Conservation (phyloP, 805 yeast species). For the Candida insectalens region DNA sequence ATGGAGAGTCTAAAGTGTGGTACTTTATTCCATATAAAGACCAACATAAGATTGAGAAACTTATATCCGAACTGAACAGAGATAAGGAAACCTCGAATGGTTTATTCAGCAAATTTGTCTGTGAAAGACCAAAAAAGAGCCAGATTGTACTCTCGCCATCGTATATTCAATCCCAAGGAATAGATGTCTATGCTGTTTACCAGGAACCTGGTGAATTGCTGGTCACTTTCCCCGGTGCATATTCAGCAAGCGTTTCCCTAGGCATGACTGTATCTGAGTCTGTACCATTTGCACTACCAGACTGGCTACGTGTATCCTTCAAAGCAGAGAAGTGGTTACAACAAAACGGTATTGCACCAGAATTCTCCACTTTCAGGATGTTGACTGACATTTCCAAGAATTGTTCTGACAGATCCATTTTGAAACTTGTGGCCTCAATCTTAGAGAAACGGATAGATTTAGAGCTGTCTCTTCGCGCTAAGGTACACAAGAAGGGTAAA, state of each 20-base stretch:
- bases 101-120: conserved; percentile 15
- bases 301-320: conserved; percentile 43
- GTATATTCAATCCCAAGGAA: conserved; percentile 35
- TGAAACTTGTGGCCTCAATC: conserved; percentile 24
- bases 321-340: conserved; percentile 44
- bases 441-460: conserved; percentile 25
- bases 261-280: conserved; percentile 51
- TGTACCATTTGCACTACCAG: conserved; percentile 43
- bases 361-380: conserved; percentile 40
- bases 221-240: conserved; percentile 47
- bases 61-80: conserved; percentile 17
- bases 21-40: conserved; percentile 52
- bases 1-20: conserved; percentile 51
- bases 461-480: conserved; percentile 35
- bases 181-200: conserved; percentile 34
- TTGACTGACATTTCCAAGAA: conserved; percentile 36
- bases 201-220: conserved; percentile 58
- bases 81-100: conserved; percentile 12
- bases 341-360: conserved; percentile 39
- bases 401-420: conserved; percentile 29
- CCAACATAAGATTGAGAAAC: conserved; percentile 38
- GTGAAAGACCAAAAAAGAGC: conserved; percentile 22
- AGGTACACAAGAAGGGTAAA: conserved; percentile 25
- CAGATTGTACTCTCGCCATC: conserved; percentile 43
- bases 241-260: conserved; percentile 38